Evolutionary conservation across 805 yeast genomes (phyloP), one percentile per base, ranked within the genome.

Genomic region (Saccharomycopsis babjevae): DNA sequence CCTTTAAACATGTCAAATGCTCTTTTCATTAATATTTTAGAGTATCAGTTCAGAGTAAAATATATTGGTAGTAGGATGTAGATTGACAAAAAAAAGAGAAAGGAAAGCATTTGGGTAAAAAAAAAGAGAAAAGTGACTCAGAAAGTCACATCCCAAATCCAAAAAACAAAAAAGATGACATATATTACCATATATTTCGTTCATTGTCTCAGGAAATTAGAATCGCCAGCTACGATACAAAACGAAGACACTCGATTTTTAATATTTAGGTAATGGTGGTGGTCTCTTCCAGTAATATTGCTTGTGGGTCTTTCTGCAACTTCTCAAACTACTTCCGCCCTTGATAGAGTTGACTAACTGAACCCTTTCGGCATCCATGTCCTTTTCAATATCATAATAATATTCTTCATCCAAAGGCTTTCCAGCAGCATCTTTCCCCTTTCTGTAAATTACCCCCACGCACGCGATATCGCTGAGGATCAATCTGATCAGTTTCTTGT

Each of bases 351-450:
- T 80, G 5, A 92, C 96, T 65, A 91, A 74, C 56, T 73, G 72
- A 50, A 83, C 84, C 70, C 99, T 84, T 56, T 83, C 83, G 32
- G 70, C 68, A 69, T 93, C 96, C 42, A 73, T 70, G 72, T 94
- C 99, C 55, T 84, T 80, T 66, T 91, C 98, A 2, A 91, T 84
- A 61, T 85, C 83, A 70, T 94, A 94, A 72, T 91, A 94, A 70
- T 89, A 94, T 71, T 94, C 97, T 71, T 90, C 96, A 66, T 93
- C 98, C 64, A 94, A 77, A 3, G 88, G 89, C 71, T 91, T 90
- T 11, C 98, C 99, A 1, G 97, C 96, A 2, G 98, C 97, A 73
- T 94, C 99, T 71, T 91, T 92, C 57, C 97, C 97, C 62, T 81
- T 79, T 72, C 98, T 86, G 68, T 83, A 82, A 63, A 94, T 92